Evolutionary conservation across 441 rosid species (phyloP), one percentile per base, ranked within the genome.

Genomic region (Gossypium schwendimanii): DNA sequence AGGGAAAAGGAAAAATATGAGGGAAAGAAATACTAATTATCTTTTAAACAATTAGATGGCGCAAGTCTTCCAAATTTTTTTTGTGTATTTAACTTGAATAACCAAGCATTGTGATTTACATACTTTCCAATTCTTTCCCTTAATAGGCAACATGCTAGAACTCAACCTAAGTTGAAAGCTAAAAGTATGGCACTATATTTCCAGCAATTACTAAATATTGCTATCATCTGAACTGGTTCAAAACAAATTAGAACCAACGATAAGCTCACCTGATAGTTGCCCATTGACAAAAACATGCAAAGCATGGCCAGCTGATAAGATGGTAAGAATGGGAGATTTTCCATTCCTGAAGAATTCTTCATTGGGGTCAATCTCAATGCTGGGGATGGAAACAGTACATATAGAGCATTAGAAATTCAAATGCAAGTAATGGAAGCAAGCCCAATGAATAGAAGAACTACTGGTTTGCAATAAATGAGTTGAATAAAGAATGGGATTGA

Each of bases 281-380:
- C 94, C 97, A 57, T 95, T 95, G 84, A 93, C 74, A 49, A 93
- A 95, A 69, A 89, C 91, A 82, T 95, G 97, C 83, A 95, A 78
- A 76, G 98, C 99, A 75, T 95, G 99, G 39, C 99, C 98, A 79
- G 99, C 99, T 50, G 99, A 95, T 33, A 83, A 71, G 74, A 93
- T 88, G 0, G 86, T 85, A 54, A 95, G 98, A 72, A 81, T 78
- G 0, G 96, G 98, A 76, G 83, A 80, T 21, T 77, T 79, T 33
- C 96, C 95, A 12, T 72, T 86, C 80, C 76, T 88, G 80, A 95
- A 70, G 84, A 89, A 94, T 69, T 82, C 90, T 80, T 93, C 97
- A 10, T 47, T 76, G 55, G 88, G 63, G 55, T 83, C 83, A 73
- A 93, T 78, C 69, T 78, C 71, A 52, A 93, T 87, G 70, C 99